Percentiles rank a stretch among this genome's conserved stretches.
These are phyloP conservation scores for Trypanosoma scelopori DNA, from an alignment of 208 protist genomes.

Conservation along the genomic window DNA sequence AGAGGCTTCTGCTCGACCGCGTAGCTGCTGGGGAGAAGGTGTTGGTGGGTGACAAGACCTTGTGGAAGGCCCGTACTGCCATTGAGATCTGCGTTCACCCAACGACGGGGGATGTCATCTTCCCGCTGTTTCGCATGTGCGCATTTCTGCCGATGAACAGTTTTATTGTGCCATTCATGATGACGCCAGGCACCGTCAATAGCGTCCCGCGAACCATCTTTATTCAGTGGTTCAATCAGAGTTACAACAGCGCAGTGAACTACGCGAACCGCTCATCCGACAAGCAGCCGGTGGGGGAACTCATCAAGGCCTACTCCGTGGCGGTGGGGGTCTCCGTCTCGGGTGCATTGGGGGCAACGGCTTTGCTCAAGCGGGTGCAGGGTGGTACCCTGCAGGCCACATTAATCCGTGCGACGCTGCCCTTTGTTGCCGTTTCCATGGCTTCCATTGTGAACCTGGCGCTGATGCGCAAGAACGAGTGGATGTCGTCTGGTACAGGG, in stretches of 20 bases:
- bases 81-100: constrained; percentile 91
- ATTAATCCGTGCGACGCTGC: constrained; percentile 79
- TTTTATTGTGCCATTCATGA: constrained; percentile 89
- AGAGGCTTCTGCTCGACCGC: constrained; percentile 51
- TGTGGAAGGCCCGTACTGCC: constrained; percentile 86
- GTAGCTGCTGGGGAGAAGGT: constrained; percentile 37
- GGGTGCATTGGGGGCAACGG: constrained; percentile 62
- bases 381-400: constrained; percentile 52
- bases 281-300: constrained; percentile 74
- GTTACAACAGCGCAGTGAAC: constrained; percentile 93
- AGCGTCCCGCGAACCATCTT: constrained; percentile 70
- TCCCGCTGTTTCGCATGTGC: constrained; percentile 89
- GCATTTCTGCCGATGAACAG: constrained; percentile 93
- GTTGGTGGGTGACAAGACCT: constrained; percentile 48
- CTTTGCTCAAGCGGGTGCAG: constrained; percentile 55
- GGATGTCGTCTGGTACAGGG: constrained; percentile 68
- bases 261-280: constrained; percentile 94
- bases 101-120: constrained; percentile 87
- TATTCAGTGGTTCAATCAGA: constrained; percentile 94
- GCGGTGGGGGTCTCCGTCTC: constrained; percentile 71
- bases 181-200: constrained; percentile 70
- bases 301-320: constrained; percentile 79
- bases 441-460: constrained; percentile 88
- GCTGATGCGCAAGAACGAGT: constrained; percentile 90
- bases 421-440: constrained; percentile 74